These are phyloP conservation scores for Lepidium sativum DNA, from an alignment of 345 rosid species.

Conservation along the genomic window DNA sequence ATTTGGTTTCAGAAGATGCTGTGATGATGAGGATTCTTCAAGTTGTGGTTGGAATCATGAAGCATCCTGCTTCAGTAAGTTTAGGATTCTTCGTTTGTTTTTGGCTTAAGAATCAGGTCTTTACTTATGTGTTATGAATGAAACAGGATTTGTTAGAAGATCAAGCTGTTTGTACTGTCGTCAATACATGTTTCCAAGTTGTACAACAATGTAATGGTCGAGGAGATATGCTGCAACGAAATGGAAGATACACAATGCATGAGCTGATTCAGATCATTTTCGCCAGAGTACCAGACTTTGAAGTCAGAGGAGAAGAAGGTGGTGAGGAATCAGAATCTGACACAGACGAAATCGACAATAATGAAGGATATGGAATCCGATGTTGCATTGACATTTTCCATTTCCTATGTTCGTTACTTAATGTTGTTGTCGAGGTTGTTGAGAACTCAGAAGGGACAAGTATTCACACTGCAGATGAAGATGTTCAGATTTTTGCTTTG, in stretches of 20 bases:
- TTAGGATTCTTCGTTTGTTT: neutral
- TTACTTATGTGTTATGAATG: neutral
- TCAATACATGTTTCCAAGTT: conserved; percentile 85
- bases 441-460: conserved; percentile 52
- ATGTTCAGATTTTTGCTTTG: conserved; percentile 49
- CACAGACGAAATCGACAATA: conserved; percentile 40
- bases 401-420: conserved; percentile 69
- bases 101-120: neutral
- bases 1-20: conserved; percentile 51
- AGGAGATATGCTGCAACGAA: conserved; percentile 79
- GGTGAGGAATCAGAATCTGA: conserved; percentile 62
- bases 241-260: conserved; percentile 71
- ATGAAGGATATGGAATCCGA: conserved; percentile 54
- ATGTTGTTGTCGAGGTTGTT: conserved; percentile 56
- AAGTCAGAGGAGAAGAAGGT: conserved; percentile 32
- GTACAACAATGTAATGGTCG: conserved; percentile 64
- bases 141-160: conserved; percentile 44
- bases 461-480: conserved; percentile 49
- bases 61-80: conserved; percentile 36
- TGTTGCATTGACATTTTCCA: conserved; percentile 77
- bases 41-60: conserved; percentile 55
- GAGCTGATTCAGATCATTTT: conserved; percentile 73
- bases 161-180: conserved; percentile 66
- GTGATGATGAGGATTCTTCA: conserved; percentile 84
- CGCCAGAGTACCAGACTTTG: conserved; percentile 56